Evolutionary conservation across 768 basidiomycete genomes (phyloP).

Genomic region (Boletus vermiculosoides): DNA sequence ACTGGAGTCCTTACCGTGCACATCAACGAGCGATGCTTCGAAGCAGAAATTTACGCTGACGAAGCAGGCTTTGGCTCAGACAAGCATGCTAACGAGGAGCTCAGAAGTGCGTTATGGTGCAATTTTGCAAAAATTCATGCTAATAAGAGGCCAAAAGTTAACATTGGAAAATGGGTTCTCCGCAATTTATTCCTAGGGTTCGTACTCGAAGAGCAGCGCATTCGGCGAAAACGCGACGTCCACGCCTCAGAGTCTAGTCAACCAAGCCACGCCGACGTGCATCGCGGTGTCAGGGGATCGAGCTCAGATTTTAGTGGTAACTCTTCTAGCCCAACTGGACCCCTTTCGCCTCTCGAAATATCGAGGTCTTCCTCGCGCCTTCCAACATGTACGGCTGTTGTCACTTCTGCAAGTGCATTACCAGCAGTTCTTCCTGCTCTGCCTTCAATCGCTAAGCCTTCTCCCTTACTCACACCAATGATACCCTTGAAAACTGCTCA

Average conservation of each 20-base stretch:
- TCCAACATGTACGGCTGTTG: constrained; percentile 43
- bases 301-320: constrained; percentile 30
- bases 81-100: constrained; percentile 69
- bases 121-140: constrained; percentile 1
- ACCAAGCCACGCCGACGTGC: constrained; percentile 15
- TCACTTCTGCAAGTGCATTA: constrained; percentile 63
- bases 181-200: constrained; percentile 83
- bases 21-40: constrained; percentile 84
- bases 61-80: constrained; percentile 73
- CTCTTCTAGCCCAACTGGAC: constrained; percentile 17
- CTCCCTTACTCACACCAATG: constrained; percentile 59
- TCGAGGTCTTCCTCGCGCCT: constrained; percentile 25
- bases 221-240: constrained; percentile 35
- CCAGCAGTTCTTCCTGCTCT: constrained; percentile 58
- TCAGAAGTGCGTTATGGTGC: constrained; percentile 58
- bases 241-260: constrained; percentile 19
- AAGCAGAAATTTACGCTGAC: constrained; percentile 93
- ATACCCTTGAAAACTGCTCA: constrained; percentile 46
- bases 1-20: constrained; percentile 87
- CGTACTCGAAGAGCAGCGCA: constrained; percentile 64
- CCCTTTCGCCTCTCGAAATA: constrained; percentile 31
- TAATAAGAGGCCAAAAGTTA: constrained; percentile 52
- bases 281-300: constrained; percentile 23
- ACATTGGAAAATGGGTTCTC: constrained; percentile 89
- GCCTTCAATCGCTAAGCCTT: constrained; percentile 43